phyloP scores from a whole-genome alignment of 2,329 filamentous ascomycete species.

The Talaromyces sp. region DNA sequence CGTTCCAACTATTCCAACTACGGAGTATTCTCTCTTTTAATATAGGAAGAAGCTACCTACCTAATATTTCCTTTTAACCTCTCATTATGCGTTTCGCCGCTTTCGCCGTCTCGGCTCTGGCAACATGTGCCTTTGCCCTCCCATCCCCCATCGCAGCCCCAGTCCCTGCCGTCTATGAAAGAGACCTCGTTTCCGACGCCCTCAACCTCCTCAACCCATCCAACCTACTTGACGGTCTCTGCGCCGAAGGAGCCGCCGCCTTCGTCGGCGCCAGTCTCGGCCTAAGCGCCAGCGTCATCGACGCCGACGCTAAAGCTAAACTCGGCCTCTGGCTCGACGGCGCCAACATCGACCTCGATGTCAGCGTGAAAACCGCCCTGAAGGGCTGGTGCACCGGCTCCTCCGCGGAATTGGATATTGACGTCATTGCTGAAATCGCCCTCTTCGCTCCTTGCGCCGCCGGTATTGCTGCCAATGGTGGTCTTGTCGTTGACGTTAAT shows the following conservation, averaged over 20 bases:
- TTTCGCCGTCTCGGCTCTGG: conserved; percentile 13
- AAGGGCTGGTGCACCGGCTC: conserved; percentile 30
- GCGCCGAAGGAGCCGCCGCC: conserved; percentile 31
- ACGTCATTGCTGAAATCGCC: conserved; percentile 29
- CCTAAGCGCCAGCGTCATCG: conserved; percentile 27
- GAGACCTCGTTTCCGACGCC: conserved; percentile 21
- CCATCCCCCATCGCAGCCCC: not conserved
- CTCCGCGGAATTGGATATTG: conserved; percentile 21
- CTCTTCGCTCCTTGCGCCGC: conserved; percentile 31
- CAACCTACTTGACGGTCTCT: conserved; percentile 25
- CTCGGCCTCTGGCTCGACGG: conserved; percentile 28
- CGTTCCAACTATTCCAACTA: not conserved
- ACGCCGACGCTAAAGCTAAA: conserved; percentile 25
- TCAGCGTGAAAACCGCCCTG: conserved; percentile 26
- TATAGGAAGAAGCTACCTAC: not conserved
- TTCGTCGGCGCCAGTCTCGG: conserved; percentile 33
- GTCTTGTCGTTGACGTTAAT: conserved; percentile 32
- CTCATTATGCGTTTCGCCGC: conserved; percentile 15
- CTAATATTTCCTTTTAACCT: not conserved
- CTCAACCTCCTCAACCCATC: conserved; percentile 16
- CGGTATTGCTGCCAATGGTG: conserved; percentile 32
- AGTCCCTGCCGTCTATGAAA: conserved; percentile 9
- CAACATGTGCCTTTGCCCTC: conserved; percentile 12
- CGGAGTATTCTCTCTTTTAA: not conserved
- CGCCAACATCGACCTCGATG: conserved; percentile 22